Base-by-base conservation (phyloP, 2,329 filamentous ascomycete species). In the Ophiostoma sp. region DNA sequence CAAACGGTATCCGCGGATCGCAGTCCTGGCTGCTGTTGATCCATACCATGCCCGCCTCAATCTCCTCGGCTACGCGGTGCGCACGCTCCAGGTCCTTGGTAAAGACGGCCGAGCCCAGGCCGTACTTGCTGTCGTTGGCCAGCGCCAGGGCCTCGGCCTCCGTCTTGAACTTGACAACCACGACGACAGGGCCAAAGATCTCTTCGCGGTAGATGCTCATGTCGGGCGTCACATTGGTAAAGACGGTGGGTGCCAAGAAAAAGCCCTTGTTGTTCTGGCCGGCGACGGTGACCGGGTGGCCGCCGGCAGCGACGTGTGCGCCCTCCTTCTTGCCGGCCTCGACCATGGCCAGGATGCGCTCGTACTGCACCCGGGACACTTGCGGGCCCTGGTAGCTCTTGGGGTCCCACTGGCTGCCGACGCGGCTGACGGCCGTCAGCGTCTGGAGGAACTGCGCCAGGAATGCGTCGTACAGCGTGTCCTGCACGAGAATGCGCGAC, bases 121-220 rank as follows among this genome's bases (percentile, higher is more conserved):
- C 92, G 76, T 93, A 95, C 68, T 93, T 90, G 1, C 90, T 93
- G 74, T 94, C 90, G 76, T 96, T 96, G 11, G 91, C 90, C 31
- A 94, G 81, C 44, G 83, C 80, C 31, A 95, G 79, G 0, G 91
- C 92, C 73, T 93, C 89, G 36, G 92, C 90, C 66, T 92, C 89
- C 3, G 80, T 83, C 17, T 87, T 83, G 44, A 94, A 83, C 31
- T 85, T 82, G 17, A 90, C 85, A 27, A 95, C 76, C 15, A 87
- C 88, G 0, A 93, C 89, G 0, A 86, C 87, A 0, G 92, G 92
- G 0, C 91, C 92, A 75, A 96, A 96, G 0, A 87, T 89, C 79
- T 96, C 92, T 1, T 85, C 88, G 74, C 85, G 81, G 79, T 90
- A 94, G 20, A 95, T 80, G 70, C 92, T 88, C 91, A 94, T 95